Conservation (phyloP, 192 early-diverging fungal genomes). For the Endogone sp. region DNA sequence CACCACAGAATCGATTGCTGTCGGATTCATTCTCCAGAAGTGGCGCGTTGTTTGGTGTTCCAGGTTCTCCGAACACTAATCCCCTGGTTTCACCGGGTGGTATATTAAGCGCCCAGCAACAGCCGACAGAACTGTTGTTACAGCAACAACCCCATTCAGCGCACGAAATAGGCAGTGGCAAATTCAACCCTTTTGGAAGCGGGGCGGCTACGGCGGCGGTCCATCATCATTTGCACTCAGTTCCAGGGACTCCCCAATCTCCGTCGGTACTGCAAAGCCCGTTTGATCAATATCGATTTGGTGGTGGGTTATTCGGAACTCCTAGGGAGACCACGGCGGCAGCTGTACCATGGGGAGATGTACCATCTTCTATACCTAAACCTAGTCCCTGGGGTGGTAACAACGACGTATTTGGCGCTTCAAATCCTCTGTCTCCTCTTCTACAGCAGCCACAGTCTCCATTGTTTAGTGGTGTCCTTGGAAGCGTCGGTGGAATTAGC, state of each 20-base stretch:
- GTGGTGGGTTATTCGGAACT: conserved; percentile 4
- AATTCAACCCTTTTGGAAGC: conserved; percentile 1
- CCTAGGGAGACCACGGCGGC: conserved; percentile 5
- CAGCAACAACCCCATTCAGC: conserved; percentile 9
- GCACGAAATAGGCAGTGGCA: background rate
- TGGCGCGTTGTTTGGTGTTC: background rate
- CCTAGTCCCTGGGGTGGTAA: conserved; percentile 3
- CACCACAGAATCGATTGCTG: background rate
- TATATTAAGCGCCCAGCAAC: background rate
- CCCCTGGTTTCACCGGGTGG: background rate
- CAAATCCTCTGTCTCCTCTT: conserved; percentile 5
- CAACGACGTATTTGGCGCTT: conserved; percentile 1
- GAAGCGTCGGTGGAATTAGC: background rate
- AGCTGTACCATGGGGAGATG: conserved; percentile 13
- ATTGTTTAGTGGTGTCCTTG: background rate
- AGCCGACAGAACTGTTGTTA: conserved; percentile 3
- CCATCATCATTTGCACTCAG: background rate
- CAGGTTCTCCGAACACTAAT: background rate
- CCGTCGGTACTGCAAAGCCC: conserved; percentile 9
- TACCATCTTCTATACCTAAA: background rate
- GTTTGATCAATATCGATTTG: conserved; percentile 8
- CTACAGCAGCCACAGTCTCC: conserved; percentile 7
- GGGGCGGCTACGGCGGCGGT: background rate
- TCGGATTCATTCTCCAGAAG: background rate
- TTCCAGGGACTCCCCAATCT: conserved; percentile 4